Evolutionary conservation across 2,329 filamentous ascomycete species (phyloP).

Genomic region (Hymenoscyphus salicellus): DNA sequence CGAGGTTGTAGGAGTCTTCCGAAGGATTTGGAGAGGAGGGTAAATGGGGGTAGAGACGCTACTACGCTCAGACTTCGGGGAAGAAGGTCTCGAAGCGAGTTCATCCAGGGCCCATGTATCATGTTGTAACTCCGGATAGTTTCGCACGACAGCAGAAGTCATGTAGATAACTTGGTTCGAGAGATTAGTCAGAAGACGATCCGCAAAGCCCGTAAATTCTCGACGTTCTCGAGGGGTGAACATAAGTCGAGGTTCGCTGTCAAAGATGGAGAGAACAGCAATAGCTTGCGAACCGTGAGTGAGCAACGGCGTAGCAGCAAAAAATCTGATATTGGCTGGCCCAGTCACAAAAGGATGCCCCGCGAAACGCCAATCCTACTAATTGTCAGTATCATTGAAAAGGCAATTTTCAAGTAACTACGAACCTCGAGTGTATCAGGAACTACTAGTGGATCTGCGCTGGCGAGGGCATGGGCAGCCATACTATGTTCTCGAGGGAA

Average conservation of each 20-base stretch:
- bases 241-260: slow-evolving; percentile 25
- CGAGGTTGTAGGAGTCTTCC: background rate
- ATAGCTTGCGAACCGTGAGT: slow-evolving; percentile 32
- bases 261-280: slow-evolving; percentile 36
- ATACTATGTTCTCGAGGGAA: slow-evolving; percentile 33
- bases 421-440: slow-evolving; percentile 36
- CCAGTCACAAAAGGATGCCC: slow-evolving; percentile 34
- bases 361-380: slow-evolving; percentile 39
- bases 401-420: background rate
- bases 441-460: slow-evolving; percentile 36
- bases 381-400: slow-evolving; percentile 10
- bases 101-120: background rate
- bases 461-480: slow-evolving; percentile 38
- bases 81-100: background rate
- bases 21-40: background rate
- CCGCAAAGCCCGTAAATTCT: slow-evolving; percentile 33
- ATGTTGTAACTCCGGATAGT: background rate
- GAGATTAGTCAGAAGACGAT: slow-evolving; percentile 18
- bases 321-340: slow-evolving; percentile 36
- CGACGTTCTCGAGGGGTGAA: slow-evolving; percentile 31
- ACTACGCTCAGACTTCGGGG: background rate
- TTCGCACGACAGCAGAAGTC: background rate
- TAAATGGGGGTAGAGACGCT: background rate
- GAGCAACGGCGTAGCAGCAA: slow-evolving; percentile 38
- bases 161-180: background rate